These are phyloP conservation scores for Curvularia sp. DNA, from an alignment of 2,329 filamentous ascomycete species.

Conservation along the genomic window DNA sequence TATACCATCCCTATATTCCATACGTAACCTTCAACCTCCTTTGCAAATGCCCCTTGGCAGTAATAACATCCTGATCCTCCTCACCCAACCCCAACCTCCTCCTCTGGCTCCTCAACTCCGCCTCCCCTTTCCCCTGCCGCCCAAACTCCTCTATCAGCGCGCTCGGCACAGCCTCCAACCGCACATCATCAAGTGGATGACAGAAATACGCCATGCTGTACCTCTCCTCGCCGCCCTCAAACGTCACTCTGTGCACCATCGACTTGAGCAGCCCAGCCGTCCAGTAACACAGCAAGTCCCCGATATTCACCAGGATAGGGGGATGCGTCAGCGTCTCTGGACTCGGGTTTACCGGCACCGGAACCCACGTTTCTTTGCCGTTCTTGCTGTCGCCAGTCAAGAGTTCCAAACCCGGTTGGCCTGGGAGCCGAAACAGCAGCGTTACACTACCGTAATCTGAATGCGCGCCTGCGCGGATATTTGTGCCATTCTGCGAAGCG, in stretches of 20 bases:
- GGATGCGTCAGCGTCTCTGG: conserved; percentile 65
- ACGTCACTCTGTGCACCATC: conserved; percentile 88
- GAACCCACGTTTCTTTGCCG: conserved; percentile 51
- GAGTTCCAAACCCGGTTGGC: conserved; percentile 87
- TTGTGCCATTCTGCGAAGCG: conserved; percentile 48
- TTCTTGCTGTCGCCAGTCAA: conserved; percentile 62
- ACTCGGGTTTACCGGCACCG: conserved; percentile 58
- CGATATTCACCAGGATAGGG: conserved; percentile 67
- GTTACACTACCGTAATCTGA: conserved; percentile 80
- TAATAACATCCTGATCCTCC: conserved; percentile 54
- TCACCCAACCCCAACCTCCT: conserved; percentile 53
- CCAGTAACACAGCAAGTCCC: conserved; percentile 81
- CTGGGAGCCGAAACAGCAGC: conserved; percentile 81
- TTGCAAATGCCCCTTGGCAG: conserved; percentile 65
- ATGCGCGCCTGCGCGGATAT: conserved; percentile 89
- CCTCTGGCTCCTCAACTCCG: conserved; percentile 46
- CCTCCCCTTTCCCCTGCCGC: conserved; percentile 27
- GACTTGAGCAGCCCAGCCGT: conserved; percentile 85
- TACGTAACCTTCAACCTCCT: conserved; percentile 66
- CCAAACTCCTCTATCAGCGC: conserved; percentile 54
- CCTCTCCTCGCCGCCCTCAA: conserved; percentile 58
- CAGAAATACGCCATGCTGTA: conserved; percentile 70
- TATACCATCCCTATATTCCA: conserved; percentile 41
- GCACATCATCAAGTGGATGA: conserved; percentile 64
- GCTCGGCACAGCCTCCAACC: conserved; percentile 64